phyloP scores from a whole-genome alignment of 225 moss, liverwort and hornwort genomes.

The Thuidium tamariscinum region DNA sequence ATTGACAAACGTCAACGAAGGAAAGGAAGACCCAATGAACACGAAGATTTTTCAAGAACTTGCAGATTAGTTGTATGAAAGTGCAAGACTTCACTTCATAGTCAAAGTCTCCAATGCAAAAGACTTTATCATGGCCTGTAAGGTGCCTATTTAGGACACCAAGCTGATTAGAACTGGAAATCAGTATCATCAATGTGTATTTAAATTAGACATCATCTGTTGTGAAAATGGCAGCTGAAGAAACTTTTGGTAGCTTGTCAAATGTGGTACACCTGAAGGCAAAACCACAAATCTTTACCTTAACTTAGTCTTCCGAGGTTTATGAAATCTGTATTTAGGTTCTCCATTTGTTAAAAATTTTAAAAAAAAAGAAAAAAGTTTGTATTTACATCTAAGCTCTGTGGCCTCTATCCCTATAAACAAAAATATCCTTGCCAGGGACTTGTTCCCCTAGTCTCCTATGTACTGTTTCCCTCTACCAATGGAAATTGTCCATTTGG shows the following conservation, averaged over 20 bases:
- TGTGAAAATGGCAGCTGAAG: too few relatives aligned
- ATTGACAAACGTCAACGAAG: background rate
- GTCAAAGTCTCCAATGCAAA: background rate
- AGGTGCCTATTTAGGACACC: background rate
- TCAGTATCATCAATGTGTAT: background rate
- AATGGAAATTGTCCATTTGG: too few relatives aligned
- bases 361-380: too few relatives aligned
- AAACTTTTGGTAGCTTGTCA: background rate
- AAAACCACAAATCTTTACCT: background rate
- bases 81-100: too few relatives aligned
- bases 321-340: background rate
- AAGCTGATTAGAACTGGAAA: background rate
- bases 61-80: background rate
- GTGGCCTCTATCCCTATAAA: too few relatives aligned
- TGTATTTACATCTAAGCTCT: too few relatives aligned
- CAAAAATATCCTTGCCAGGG: too few relatives aligned
- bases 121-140: background rate
- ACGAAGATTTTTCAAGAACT: background rate
- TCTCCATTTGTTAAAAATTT: too few relatives aligned
- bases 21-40: background rate
- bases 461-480: too few relatives aligned
- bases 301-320: background rate
- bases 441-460: too few relatives aligned
- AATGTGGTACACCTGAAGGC: background rate
- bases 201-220: background rate